phyloP scores from a whole-genome alignment of 257 asterid genomes.

The Plantago major region DNA sequence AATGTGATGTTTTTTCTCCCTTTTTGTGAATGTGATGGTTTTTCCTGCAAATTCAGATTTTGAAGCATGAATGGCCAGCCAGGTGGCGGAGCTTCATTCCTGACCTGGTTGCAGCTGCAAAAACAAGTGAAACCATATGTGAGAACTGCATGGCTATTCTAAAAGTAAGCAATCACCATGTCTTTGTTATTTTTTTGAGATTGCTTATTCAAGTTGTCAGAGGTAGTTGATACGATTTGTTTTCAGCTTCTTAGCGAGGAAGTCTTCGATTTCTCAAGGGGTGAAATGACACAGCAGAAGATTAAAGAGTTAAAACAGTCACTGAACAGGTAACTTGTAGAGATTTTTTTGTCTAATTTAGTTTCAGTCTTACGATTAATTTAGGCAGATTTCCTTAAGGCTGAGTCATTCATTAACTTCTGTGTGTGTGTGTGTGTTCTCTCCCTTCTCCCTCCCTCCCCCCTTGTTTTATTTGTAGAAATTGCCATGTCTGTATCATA shows the following conservation, averaged over 20 bases:
- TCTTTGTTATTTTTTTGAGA: slow-evolving; percentile 5
- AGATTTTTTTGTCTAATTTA: background rate
- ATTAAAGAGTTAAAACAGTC: slow-evolving; percentile 93
- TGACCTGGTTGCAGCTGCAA: slow-evolving; percentile 95
- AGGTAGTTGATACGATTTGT: background rate
- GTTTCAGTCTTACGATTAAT: background rate
- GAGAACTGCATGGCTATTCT: slow-evolving; percentile 99
- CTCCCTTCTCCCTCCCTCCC: too few species aligned
- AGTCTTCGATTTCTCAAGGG: slow-evolving; percentile 98
- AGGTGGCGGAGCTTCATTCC: slow-evolving; percentile 95
- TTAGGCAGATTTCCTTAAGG: too few species aligned
- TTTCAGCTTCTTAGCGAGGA: slow-evolving; percentile 98
- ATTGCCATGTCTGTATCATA: too few species aligned
- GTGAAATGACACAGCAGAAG: slow-evolving; percentile 99
- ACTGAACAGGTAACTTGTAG: slow-evolving; percentile 60
- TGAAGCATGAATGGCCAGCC: slow-evolving; percentile 99
- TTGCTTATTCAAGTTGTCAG: slow-evolving; percentile 18
- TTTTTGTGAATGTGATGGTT: background rate
- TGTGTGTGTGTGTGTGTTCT: too few species aligned
- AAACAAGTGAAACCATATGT: slow-evolving; percentile 91
- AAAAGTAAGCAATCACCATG: slow-evolving; percentile 42
- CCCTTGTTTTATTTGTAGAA: too few species aligned
- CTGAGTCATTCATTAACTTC: too few species aligned
- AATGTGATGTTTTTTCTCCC: too few species aligned
- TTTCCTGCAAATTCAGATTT: slow-evolving; percentile 47